Base-by-base conservation (phyloP, 768 basidiomycete genomes). In the Panellus pusillus region DNA sequence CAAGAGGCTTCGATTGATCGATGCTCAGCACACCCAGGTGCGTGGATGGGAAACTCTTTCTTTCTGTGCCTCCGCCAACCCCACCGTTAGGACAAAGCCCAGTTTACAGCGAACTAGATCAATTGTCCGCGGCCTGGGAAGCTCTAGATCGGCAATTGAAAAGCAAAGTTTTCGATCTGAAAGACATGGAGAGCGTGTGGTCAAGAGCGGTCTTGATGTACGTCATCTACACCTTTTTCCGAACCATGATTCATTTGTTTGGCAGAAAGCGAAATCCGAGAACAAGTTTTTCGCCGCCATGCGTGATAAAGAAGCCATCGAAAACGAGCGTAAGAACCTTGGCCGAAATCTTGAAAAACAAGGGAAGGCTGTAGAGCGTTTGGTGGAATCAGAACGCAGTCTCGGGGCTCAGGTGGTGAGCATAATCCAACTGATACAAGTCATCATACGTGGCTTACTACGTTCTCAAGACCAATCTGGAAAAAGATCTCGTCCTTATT, bases 211-310 rank as follows among this genome's bases (percentile, higher is more conserved):
- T 15, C 76, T 83, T 19, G 94, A 96, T 69, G 94, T 92, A 47
- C 48, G 81, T 74, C 47, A 18, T 31, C 7, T 6, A 3, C 24
- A 9, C 35, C 13, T 29, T 28, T 28, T 27, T 13, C 6, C 12
- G 7, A 11, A 13, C 27, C n/a, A 6, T 40, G 19, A 11, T 54
- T 32, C 39, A 38, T 52, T 39, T 15, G 32, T 47, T 32, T n/a
- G 1, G 8, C 70, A 98, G 93, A 92, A 91, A 87, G 91, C 93
- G 9, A 98, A 96, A 72, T 85, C 90, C 14, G 95, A 98, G 55
- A 96, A 94, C 74, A 98, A 95, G 68, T 98, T 84, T 66, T 98
- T 86, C 65, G 81, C 90, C 15, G 86, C 87, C 2, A 91, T 96
- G 86, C 85, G 93, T 28, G 86, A 88, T 52, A 93, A 89, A 70